Evolutionary conservation across 306 rosid genomes (phyloP), one percentile per base, ranked within the genome.

Genomic region (Ceratonia siliqua): DNA sequence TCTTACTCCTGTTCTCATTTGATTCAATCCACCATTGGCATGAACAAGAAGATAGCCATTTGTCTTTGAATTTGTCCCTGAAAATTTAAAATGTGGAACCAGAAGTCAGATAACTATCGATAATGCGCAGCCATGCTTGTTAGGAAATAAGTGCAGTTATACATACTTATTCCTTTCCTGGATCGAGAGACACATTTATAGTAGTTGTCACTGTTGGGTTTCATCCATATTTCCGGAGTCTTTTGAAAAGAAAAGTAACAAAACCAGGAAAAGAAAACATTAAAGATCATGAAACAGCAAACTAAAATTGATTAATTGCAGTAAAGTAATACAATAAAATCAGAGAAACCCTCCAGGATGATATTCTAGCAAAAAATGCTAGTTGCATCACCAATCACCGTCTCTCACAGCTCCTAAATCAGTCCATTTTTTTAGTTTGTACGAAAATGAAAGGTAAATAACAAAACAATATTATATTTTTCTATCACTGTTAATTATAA

Each of bases 21-120:
- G 99, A 82, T 95, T 95, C 86, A 95, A 82, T 78, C 99, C 99
- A 62, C 99, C 99, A 41, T 95, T 95, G 59, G 99, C 97, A 81
- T 92, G 97, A 75, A 90, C 91, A 77, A 95, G 87, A 72, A 95
- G 85, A 81, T 95, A 95, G 50, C 99, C 99, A 79, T 86, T 92
- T 15, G 99, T 87, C 68, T 85, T 90, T 25, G 87, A 58, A 8
- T 70, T 62, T 15, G 81, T 15, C 30, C 79, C 99, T 95, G 76
- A 58, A 61, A 61, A 32, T 25, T 63, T 9, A 58, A 58, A 30
- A 67, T 15, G 49, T 11, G 48, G 42, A 59, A 53, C 33, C 1
- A 61, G 24, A 43, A 39, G 12, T 62, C 57, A 72, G 73, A 66
- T 13, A 39, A 68, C 39, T 6, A 25, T 6, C 3, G 9, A 12